A percentile compares a stretch with the other conserved stretches of the same genome.
Evolutionary conservation across 1,284 basidiomycete species (phyloP).

Genomic region (Sutorius eximius): DNA sequence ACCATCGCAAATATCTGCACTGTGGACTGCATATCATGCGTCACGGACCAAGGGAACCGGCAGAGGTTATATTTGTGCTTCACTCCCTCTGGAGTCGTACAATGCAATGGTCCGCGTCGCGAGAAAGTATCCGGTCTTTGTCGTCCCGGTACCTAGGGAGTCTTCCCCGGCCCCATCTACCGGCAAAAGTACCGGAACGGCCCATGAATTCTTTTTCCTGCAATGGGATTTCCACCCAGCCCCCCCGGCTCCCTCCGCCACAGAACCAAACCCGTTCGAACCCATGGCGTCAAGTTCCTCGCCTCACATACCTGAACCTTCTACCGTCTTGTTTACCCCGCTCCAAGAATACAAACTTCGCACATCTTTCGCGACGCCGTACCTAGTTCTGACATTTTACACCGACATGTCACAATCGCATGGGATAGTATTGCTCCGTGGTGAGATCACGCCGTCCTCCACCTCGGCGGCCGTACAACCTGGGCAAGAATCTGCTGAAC

Average conservation of each 20-base stretch:
- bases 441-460: slow-evolving; percentile 83
- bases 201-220: slow-evolving; percentile 86
- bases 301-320: slow-evolving; percentile 47
- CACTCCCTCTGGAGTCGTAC: slow-evolving; percentile 75
- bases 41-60: slow-evolving; percentile 75
- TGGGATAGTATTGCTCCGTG: slow-evolving; percentile 83
- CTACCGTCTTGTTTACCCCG: slow-evolving; percentile 89
- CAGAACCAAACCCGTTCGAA: slow-evolving; percentile 43
- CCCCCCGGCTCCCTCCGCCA: slow-evolving; percentile 50
- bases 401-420: slow-evolving; percentile 85
- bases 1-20: slow-evolving; percentile 65
- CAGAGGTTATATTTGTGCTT: slow-evolving; percentile 79
- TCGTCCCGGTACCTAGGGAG: slow-evolving; percentile 71
- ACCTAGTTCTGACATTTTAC: slow-evolving; percentile 89
- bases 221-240: slow-evolving; percentile 81
- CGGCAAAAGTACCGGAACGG: slow-evolving; percentile 29
- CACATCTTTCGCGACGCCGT: slow-evolving; percentile 86
- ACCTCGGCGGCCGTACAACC: slow-evolving; percentile 31
- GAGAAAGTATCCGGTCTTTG: slow-evolving; percentile 69
- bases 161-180: slow-evolving; percentile 26
- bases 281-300: slow-evolving; percentile 27
- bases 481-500: slow-evolving; percentile 25
- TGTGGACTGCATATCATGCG: slow-evolving; percentile 91
- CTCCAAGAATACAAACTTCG: slow-evolving; percentile 93
- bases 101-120: slow-evolving; percentile 65